phyloP scores from a whole-genome alignment of 2,329 filamentous ascomycete genomes.

The Ophiocordyceps polyrhachis-furcata region DNA sequence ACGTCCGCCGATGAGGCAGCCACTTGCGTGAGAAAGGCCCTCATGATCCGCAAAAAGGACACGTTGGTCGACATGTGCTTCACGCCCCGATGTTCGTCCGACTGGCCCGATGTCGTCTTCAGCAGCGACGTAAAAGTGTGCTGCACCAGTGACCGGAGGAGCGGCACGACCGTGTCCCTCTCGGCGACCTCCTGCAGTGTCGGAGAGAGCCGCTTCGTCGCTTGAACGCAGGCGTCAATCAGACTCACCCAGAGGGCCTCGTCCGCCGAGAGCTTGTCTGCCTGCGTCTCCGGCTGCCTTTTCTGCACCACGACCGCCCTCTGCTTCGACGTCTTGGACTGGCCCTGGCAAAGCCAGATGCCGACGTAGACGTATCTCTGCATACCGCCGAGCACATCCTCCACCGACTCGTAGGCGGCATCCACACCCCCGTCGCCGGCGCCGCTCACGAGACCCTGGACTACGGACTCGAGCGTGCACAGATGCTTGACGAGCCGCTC shows the following conservation, averaged over 20 bases:
- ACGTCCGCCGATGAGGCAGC: slow-evolving; percentile 68
- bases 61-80: slow-evolving; percentile 32
- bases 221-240: slow-evolving; percentile 40
- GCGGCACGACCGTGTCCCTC: slow-evolving; percentile 40
- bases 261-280: slow-evolving; percentile 28
- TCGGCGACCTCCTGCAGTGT: slow-evolving; percentile 29
- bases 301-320: slow-evolving; percentile 27
- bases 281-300: slow-evolving; percentile 23
- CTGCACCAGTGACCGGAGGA: slow-evolving; percentile 67
- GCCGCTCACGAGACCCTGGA: slow-evolving; percentile 54
- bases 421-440: slow-evolving; percentile 31
- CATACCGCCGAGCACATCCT: slow-evolving; percentile 57
- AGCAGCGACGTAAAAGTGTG: slow-evolving; percentile 79
- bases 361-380: slow-evolving; percentile 86
- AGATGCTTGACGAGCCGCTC: slow-evolving; percentile 67
- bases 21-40: slow-evolving; percentile 72
- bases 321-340: slow-evolving; percentile 42
- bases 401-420: slow-evolving; percentile 41
- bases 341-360: slow-evolving; percentile 85
- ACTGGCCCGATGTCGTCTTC: slow-evolving; percentile 45
- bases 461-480: slow-evolving; percentile 56
- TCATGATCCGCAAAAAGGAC: slow-evolving; percentile 75
- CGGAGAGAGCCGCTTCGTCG: slow-evolving; percentile 45
- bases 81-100: slow-evolving; percentile 13
- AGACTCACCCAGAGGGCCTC: slow-evolving; percentile 42